These are phyloP conservation scores for Chamaecyparis obtusa DNA, from an alignment of 75 land plant genomes.

Conservation along the genomic window DNA sequence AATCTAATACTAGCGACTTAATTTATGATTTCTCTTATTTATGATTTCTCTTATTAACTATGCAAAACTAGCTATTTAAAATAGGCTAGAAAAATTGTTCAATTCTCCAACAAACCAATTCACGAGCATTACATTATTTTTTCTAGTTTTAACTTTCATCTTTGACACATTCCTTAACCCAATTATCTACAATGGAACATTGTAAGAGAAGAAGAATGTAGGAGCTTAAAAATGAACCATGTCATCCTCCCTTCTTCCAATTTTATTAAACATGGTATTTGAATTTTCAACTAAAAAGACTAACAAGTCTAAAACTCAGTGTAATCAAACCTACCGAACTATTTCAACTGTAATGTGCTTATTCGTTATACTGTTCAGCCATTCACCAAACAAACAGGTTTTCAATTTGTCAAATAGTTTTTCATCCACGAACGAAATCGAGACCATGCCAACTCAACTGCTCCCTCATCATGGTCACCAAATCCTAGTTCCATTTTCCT, in stretches of 20 bases:
- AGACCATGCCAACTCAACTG: slow-evolving; percentile 85
- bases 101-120: background rate
- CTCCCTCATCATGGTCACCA: slow-evolving; percentile 51
- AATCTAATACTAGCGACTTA: background rate
- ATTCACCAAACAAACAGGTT: slow-evolving; percentile 1
- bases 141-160: background rate
- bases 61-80: background rate
- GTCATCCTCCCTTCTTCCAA: background rate
- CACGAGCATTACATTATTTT: background rate
- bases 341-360: background rate
- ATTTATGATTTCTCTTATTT: background rate
- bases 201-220: background rate
- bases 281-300: background rate
- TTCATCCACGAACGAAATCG: slow-evolving; percentile 81
- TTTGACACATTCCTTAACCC: background rate
- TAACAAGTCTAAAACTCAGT: background rate
- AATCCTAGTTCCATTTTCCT: slow-evolving; percentile 76
- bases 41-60: too few species aligned
- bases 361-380: background rate
- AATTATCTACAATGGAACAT: background rate
- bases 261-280: background rate
- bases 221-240: background rate
- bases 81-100: background rate
- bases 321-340: background rate
- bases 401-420: slow-evolving; percentile 31